Evolutionary conservation across 148 eudicot genomes (phyloP).

Genomic region (Polygonum aviculare): DNA sequence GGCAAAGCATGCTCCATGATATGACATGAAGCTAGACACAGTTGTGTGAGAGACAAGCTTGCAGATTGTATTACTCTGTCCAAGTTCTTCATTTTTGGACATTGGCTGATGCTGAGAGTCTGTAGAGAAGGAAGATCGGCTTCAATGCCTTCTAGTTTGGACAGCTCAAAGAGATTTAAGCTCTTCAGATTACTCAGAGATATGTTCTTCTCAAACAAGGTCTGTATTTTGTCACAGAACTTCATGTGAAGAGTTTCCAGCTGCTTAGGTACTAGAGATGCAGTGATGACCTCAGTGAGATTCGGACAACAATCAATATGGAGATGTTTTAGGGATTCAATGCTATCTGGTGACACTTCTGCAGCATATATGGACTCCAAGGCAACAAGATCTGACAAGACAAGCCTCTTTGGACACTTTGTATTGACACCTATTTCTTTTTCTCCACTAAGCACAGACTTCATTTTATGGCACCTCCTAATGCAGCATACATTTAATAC

Average conservation of each 20-base stretch:
- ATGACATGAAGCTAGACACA: slow-evolving; percentile 15
- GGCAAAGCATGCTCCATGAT: slow-evolving; percentile 13
- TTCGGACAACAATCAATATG: slow-evolving; percentile 27
- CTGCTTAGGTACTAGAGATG: slow-evolving; percentile 11
- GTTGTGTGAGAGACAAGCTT: background rate
- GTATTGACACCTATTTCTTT: background rate
- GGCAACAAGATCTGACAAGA: slow-evolving; percentile 16
- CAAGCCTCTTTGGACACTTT: slow-evolving; percentile 13
- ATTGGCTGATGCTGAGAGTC: slow-evolving; percentile 7
- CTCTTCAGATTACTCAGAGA: slow-evolving; percentile 11
- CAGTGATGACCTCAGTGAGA: slow-evolving; percentile 10
- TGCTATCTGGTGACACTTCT: background rate
- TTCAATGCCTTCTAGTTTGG: slow-evolving; percentile 17
- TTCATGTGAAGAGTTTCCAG: slow-evolving; percentile 24
- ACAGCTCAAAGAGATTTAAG: slow-evolving; percentile 19
- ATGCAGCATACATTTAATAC: slow-evolving; percentile 25
- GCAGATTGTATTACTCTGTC: slow-evolving; percentile 5
- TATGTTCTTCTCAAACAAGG: slow-evolving; percentile 12
- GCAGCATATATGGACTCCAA: slow-evolving; percentile 13
- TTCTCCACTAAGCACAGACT: background rate
- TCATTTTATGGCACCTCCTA: slow-evolving; percentile 24
- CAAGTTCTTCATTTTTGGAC: slow-evolving; percentile 14
- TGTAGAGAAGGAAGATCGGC: slow-evolving; percentile 11
- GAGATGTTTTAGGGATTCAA: slow-evolving; percentile 20
- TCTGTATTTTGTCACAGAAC: slow-evolving; percentile 22